Evolutionary conservation across 352 stramenopile genomes (phyloP).

Genomic region (Phytopythium montanum): DNA sequence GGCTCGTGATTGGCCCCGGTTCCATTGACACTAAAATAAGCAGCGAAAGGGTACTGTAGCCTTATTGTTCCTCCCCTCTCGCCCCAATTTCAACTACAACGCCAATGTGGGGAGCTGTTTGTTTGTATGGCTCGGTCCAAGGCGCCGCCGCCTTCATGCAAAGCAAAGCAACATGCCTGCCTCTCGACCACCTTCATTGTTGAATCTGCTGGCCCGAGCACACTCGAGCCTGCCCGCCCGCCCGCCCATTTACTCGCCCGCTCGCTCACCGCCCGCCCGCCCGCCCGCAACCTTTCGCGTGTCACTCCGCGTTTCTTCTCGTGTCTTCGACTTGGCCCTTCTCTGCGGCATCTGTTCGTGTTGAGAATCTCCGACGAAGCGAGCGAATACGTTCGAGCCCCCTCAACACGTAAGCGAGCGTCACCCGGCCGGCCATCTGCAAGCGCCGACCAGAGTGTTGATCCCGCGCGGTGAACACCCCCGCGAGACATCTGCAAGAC

Average conservation of each 20-base stretch:
- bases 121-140: neutral
- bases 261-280: constrained; percentile 1
- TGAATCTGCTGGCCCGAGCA: constrained; percentile 35
- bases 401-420: no score
- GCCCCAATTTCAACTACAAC: constrained; percentile 10
- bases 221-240: constrained; percentile 3
- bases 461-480: constrained; percentile 8
- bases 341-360: constrained; percentile 4
- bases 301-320: constrained; percentile 9
- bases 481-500: neutral
- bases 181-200: constrained; percentile 29
- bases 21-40: constrained; percentile 3
- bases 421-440: neutral
- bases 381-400: no score
- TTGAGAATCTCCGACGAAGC: neutral
- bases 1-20: neutral
- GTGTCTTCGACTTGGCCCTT: constrained; percentile 8
- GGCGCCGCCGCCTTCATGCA: no score
- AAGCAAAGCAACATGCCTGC: no score
- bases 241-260: neutral
- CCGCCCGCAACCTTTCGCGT: constrained; percentile 2
- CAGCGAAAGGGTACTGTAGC: constrained; percentile 6
- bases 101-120: neutral
- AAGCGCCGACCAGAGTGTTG: constrained; percentile 13
- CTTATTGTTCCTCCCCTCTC: constrained; percentile 5